Base-by-base conservation (phyloP, 2,329 filamentous ascomycete genomes). In the Hortaea werneckii region DNA sequence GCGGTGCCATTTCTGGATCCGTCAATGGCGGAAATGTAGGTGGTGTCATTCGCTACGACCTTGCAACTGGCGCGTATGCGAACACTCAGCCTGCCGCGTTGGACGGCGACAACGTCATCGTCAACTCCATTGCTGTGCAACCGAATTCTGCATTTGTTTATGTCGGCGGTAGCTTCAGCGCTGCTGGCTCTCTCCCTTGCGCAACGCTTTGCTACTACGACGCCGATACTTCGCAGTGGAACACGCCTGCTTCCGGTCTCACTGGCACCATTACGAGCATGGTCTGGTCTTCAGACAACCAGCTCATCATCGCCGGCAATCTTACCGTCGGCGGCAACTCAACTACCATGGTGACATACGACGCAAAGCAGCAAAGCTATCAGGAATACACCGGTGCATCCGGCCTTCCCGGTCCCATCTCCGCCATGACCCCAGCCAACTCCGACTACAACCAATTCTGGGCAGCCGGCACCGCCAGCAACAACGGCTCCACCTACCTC, bases 131-230 rank as follows among this genome's bases (percentile, higher is more conserved):
- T 54, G 77, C 79, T 8, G 73, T 82, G 6, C 83, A 82, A 45
- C 85, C 86, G 0, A 77, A 76, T 45, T 80, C 80, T 12, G 73
- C 75, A 1, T 80, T 92, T 42, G 74, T 98, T 9, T 98, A 85
- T 59, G 84, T 98, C 29, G 90, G 84, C 34, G 92, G 92, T 29
- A 79, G 77, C 7, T 98, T 96, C 60, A 72, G 79, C n/a, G 79
- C 77, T 29, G 92, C 88, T 12, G 92, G 92, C 28, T 82, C 83
- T 4, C 75, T 96, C 29, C 81, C 79, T 37, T 98, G 92, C 62
- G 80, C 83, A 3, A 82, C 79, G 40, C 77, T 98, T 26, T 98
- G 92, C 66, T 72, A 83, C 48, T 94, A 85, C 67, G 81, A 84
- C 60, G 79, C 81, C 2, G 70, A 77, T 6, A 74, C 75, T 4